Evolutionary conservation across 2,329 filamentous ascomycete genomes (phyloP).

Genomic region (Clonostachys byssicola): DNA sequence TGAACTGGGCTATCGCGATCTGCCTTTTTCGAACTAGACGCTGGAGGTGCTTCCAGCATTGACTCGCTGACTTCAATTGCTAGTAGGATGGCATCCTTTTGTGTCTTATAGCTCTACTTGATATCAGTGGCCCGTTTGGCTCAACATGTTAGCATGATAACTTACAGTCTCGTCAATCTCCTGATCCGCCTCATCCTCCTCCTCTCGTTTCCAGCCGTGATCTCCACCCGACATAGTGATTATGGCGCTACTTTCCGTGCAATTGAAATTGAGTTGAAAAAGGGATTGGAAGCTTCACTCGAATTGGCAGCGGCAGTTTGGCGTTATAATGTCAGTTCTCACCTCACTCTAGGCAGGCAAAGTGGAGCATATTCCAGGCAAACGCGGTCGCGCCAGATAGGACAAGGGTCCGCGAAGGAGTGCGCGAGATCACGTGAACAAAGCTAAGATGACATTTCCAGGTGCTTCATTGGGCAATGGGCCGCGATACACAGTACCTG

Average conservation of each 20-base stretch:
- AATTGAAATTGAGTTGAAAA: background rate
- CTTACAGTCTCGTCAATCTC: constrained; percentile 59
- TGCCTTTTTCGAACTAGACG: constrained; percentile 66
- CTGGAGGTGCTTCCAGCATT: constrained; percentile 70
- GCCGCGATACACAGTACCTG: too few relatives aligned
- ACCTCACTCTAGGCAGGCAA: too few relatives aligned
- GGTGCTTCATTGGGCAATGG: background rate
- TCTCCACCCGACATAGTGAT: constrained; percentile 22
- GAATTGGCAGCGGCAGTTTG: too few relatives aligned
- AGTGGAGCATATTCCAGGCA: too few relatives aligned
- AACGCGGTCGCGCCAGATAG: too few relatives aligned
- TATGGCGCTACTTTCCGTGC: background rate
- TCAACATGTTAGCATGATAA: constrained; percentile 1
- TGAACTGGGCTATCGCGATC: constrained; percentile 74
- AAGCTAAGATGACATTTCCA: background rate
- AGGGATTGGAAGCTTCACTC: background rate
- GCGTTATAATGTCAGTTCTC: too few relatives aligned
- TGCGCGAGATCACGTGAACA: constrained; percentile 4
- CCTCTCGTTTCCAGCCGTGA: constrained; percentile 41
- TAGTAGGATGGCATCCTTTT: constrained; percentile 97
- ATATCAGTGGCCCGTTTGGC: constrained; percentile 2
- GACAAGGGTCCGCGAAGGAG: too few relatives aligned
- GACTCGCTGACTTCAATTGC: constrained; percentile 88
- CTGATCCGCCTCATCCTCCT: constrained; percentile 62
- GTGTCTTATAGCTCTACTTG: constrained; percentile 74